Evolutionary conservation across 2,329 filamentous ascomycete genomes (phyloP).

Genomic region (Trichoderma atroviride): DNA sequence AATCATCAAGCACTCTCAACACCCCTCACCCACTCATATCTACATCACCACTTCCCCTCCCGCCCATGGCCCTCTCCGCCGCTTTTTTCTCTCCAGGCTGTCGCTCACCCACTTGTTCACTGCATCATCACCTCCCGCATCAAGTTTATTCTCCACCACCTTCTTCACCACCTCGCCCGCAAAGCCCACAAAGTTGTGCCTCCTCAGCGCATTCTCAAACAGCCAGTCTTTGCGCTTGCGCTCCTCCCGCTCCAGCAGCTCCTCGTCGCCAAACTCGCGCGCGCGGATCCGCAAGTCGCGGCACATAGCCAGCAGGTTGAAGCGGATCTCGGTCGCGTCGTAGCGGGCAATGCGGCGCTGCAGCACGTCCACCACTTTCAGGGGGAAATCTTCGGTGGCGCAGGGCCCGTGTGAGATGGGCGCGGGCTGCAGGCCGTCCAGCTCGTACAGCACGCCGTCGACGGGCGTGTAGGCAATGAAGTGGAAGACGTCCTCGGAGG

Average conservation of each 20-base stretch:
- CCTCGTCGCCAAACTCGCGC: slow-evolving; percentile 77
- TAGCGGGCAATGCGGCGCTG: slow-evolving; percentile 83
- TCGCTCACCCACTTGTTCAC: slow-evolving; percentile 76
- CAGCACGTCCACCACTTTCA: slow-evolving; percentile 82
- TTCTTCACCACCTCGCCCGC: slow-evolving; percentile 87
- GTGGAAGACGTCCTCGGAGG: slow-evolving; percentile 86
- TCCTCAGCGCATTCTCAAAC: slow-evolving; percentile 90
- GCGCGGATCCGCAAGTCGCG: slow-evolving; percentile 78
- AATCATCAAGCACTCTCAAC: background rate
- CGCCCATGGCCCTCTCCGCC: slow-evolving; percentile 42
- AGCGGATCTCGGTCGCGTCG: slow-evolving; percentile 83
- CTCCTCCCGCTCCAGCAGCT: slow-evolving; percentile 77
- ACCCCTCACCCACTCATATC: slow-evolving; percentile 44
- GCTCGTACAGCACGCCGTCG: slow-evolving; percentile 81
- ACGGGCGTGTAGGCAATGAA: slow-evolving; percentile 94
- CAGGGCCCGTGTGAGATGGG: slow-evolving; percentile 88
- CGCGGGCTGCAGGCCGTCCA: slow-evolving; percentile 90
- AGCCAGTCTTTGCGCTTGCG: slow-evolving; percentile 83
- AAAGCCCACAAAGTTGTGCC: slow-evolving; percentile 97
- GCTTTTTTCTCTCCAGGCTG: slow-evolving; percentile 59
- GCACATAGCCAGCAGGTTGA: slow-evolving; percentile 94
- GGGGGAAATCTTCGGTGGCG: slow-evolving; percentile 69
- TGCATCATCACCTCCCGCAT: slow-evolving; percentile 62
- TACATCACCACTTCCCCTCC: slow-evolving; percentile 43
- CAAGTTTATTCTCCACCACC: slow-evolving; percentile 75